Base-by-base conservation (phyloP, 2,329 filamentous ascomycete species). In the Aspergillus sp. region DNA sequence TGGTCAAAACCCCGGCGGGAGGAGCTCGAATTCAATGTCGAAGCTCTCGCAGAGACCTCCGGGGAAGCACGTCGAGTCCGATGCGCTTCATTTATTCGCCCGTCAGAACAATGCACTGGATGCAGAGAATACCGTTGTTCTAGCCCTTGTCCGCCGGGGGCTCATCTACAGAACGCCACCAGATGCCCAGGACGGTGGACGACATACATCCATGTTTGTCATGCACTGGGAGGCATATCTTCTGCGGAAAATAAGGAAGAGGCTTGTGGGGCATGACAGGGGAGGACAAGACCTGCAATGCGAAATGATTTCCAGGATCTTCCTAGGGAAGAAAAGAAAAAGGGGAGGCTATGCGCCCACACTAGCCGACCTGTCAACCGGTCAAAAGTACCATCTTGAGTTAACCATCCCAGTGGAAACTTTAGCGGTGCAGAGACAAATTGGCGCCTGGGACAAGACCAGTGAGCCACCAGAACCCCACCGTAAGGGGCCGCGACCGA, bases 331-430 rank as follows among this genome's bases (percentile, higher is more conserved):
- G 35, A n/a, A 38, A 38, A 38, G 13, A 38, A 38, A 17, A 38
- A 38, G 4, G 35, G 35, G 40, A 22, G 19, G 40, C 17, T 17
- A 42, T 42, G 40, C 40, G 11, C 40, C 40, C 4, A 30, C 26
- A 20, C 40, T 7, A 58, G 55, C 48, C 50, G 55, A 62, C 53
- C 52, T 56, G 47, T 60, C 55, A 45, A 52, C 51, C 52, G 33
- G 35, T n/a, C 51, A 60, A 59, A 61, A 58, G 58, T 59, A 62
- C 60, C 41, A 42, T 53, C 48, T 52, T 22, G 45, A 46, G 41
- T 38, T 33, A 48, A 42, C 50, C 26, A 33, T 16, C 24, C 30
- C 38, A 35, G 35, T 40, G 44, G 26, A 32, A 44, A 51, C 32
- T 40, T 50, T 47, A 50, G 47, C 30, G 40, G 49, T 38, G 47